Base-by-base conservation (phyloP, 768 basidiomycete species). In the Hydnomerulius pinastri region DNA sequence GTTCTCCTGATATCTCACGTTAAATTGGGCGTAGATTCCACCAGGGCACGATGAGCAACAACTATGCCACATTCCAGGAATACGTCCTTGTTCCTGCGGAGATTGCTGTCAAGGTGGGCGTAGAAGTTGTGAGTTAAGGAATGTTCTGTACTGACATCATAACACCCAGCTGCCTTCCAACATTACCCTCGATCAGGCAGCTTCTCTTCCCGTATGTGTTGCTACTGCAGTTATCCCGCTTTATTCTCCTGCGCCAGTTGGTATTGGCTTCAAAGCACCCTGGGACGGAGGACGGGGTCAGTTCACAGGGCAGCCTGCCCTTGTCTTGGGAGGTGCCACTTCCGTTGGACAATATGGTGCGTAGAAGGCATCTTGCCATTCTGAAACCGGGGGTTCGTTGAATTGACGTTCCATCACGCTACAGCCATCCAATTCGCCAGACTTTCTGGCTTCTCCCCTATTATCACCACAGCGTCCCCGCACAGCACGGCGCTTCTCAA, bases 91-190 rank as follows among this genome's bases (percentile, higher is more conserved):
- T 53, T 6, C 55, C 58, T 13, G 66, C 61, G 2, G 64, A 70
- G 18, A 20, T 60, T 9, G 55, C 43, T 12, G 17, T 18, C 11
- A 63, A 54, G 53, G 62, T 59, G 11, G 32, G 29, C n/a, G 13
- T 17, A 2, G 25, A 25, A 23, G 13, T 20, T 18, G 11, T 25
- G 11, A 10, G n/a, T n/a, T n/a, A n/a, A n/a, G n/a, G n/a, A n/a
- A n/a, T n/a, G n/a, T n/a, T n/a, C n/a, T n/a, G n/a, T n/a, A n/a
- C n/a, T n/a, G n/a, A n/a, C n/a, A n/a, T n/a, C n/a, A n/a, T n/a
- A n/a, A n/a, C n/a, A n/a, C n/a, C n/a, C n/a, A 72, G 68, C 63
- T 78, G n/a, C 74, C 74, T 4, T 13, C 57, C n/a, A 66, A 65
- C 15, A 38, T 73, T 15, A 61, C 70, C 1, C 68, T 72, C 46